Evolutionary conservation across 1,284 basidiomycete genomes (phyloP).

Genomic region (Marasmius oreades): DNA sequence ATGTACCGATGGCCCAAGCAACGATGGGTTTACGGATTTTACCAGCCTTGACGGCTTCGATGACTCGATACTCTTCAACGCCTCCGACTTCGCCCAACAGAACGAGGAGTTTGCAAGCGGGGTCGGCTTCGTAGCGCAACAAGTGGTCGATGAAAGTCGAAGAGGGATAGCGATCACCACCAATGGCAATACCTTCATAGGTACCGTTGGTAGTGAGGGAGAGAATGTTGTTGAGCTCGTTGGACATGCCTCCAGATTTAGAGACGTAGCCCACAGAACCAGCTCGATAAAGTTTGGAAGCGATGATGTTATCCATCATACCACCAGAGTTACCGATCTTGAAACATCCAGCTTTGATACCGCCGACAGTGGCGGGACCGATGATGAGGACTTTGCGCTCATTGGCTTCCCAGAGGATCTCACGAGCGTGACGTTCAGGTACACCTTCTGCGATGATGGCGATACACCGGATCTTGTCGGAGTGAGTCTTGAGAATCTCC

Average conservation of each 20-base stretch:
- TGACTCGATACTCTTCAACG: slow-evolving; percentile 98
- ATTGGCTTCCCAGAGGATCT: slow-evolving; percentile 89
- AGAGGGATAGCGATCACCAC: slow-evolving; percentile 98
- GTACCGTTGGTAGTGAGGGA: slow-evolving; percentile 97
- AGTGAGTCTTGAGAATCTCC: slow-evolving; percentile 71
- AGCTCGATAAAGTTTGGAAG: slow-evolving; percentile 97
- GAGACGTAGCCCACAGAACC: slow-evolving; percentile 99
- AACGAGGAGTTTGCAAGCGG: slow-evolving; percentile 98
- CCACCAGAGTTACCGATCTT: slow-evolving; percentile 99
- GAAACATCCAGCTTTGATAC: slow-evolving; percentile 99
- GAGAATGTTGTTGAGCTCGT: slow-evolving; percentile 99
- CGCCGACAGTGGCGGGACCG: slow-evolving; percentile 97
- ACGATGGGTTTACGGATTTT: slow-evolving; percentile 98
- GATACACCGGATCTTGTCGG: slow-evolving; percentile 67
- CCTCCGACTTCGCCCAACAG: slow-evolving; percentile 98
- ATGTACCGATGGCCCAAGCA: slow-evolving; percentile 99
- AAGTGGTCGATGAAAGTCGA: slow-evolving; percentile 99
- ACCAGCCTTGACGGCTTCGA: slow-evolving; percentile 94
- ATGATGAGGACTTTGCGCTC: slow-evolving; percentile 92
- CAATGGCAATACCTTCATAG: slow-evolving; percentile 99
- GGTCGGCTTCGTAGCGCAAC: slow-evolving; percentile 95
- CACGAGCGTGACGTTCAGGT: slow-evolving; percentile 94
- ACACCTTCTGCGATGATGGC: slow-evolving; percentile 99
- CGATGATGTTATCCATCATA: slow-evolving; percentile 99
- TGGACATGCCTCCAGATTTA: slow-evolving; percentile 99